Conservation (phyloP, 2,329 filamentous ascomycete genomes). For the Aspergillus persii region DNA sequence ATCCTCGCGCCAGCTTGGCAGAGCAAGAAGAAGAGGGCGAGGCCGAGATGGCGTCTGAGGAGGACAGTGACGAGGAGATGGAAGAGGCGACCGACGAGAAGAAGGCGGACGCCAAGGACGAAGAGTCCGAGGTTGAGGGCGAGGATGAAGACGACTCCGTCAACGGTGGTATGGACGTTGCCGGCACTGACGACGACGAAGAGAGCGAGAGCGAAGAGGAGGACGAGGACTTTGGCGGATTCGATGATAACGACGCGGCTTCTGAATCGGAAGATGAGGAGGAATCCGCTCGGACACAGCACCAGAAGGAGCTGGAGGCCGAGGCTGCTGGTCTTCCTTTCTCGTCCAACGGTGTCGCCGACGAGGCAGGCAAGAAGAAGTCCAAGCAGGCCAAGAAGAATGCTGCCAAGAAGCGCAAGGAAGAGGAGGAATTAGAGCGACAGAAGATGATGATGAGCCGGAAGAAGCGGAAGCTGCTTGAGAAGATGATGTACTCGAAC, state of each 20-base stretch:
- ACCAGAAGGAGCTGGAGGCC: constrained; percentile 89
- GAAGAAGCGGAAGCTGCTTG: constrained; percentile 94
- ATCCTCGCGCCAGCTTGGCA: constrained; percentile 79
- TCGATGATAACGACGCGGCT: constrained; percentile 50
- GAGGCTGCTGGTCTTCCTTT: constrained; percentile 71
- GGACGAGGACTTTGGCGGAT: constrained; percentile 49
- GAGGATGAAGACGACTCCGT: constrained; percentile 45
- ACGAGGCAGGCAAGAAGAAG: constrained; percentile 65
- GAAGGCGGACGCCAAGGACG: constrained; percentile 17
- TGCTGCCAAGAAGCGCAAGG: constrained; percentile 61
- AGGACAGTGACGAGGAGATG: constrained; percentile 42
- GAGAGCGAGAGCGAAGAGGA: constrained; percentile 45
- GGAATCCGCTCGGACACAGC: constrained; percentile 62
- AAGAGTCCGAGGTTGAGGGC: constrained; percentile 46
- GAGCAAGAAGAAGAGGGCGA: constrained; percentile 88
- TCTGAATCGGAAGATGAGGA: constrained; percentile 57
- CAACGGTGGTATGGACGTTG: constrained; percentile 51
- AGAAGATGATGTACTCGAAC: constrained; percentile 97
- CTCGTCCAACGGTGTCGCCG: constrained; percentile 48
- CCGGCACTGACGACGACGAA: constrained; percentile 45
- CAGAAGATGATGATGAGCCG: constrained; percentile 98
- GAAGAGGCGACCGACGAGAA: constrained; percentile 31
- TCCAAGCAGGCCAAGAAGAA: constrained; percentile 69
- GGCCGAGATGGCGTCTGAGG: constrained; percentile 68
- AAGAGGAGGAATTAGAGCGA: constrained; percentile 84